Conservation (phyloP, 2,329 filamentous ascomycete genomes). For the Diaporthe humulicola region DNA sequence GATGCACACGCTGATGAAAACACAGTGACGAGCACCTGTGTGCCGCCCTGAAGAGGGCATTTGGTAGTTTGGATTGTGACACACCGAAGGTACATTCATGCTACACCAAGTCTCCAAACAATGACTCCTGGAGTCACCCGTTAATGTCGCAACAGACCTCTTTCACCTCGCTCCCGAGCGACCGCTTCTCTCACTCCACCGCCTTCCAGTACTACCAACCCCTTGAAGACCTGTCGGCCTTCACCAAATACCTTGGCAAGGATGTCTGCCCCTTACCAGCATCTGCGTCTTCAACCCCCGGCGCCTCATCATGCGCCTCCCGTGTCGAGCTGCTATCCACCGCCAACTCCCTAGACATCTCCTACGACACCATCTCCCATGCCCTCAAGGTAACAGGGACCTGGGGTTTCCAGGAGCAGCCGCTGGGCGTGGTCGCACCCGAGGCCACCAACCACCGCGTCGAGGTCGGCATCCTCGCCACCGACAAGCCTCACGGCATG, state of each 20-base stretch:
- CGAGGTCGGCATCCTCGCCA: conserved; percentile 84
- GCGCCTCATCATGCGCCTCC: conserved; percentile 58
- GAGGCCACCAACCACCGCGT: conserved; percentile 63
- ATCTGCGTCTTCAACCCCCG: conserved; percentile 36
- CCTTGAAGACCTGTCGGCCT: conserved; percentile 67
- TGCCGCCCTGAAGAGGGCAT: conserved; percentile 47
- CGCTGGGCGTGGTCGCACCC: conserved; percentile 56
- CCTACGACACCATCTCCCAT: conserved; percentile 78
- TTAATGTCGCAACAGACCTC: conserved; percentile 57
- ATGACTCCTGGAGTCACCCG: neutral
- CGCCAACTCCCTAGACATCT: conserved; percentile 80
- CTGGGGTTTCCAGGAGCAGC: conserved; percentile 66
- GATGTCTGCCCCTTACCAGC: conserved; percentile 64
- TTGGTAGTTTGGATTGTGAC: conserved; percentile 52
- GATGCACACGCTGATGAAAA: conserved; percentile 25
- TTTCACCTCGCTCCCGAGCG: conserved; percentile 70
- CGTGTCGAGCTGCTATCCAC: conserved; percentile 58
- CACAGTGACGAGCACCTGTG: conserved; percentile 48
- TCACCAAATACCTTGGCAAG: conserved; percentile 67
- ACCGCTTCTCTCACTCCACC: conserved; percentile 72
- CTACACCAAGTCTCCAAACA: conserved; percentile 3
- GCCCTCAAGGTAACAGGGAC: conserved; percentile 74
- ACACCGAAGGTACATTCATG: conserved; percentile 48
- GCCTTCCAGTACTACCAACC: conserved; percentile 79
- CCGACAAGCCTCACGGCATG: conserved; percentile 69